Percentiles rank a stretch among this genome's conserved stretches.
These are phyloP conservation scores for Malassezia sympodialis DNA, from an alignment of 1,284 basidiomycete species.

Conservation along the genomic window DNA sequence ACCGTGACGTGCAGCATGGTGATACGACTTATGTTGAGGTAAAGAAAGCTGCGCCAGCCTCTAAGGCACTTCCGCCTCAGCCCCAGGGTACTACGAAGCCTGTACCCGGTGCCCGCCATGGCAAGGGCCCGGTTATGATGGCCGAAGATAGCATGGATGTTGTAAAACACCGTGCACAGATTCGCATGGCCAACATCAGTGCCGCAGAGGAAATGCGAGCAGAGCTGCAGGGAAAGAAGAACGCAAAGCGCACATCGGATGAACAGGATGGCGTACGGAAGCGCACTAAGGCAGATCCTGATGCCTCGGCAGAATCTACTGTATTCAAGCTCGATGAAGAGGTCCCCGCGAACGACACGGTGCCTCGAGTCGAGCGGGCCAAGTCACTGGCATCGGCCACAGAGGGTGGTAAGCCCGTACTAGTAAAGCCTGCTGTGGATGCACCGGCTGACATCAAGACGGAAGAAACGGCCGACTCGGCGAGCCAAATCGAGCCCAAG, in stretches of 20 bases:
- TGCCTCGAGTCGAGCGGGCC: conserved; percentile 19
- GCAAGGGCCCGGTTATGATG: conserved; percentile 26
- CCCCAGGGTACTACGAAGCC: conserved; percentile 23
- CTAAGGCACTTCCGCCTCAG: conserved; percentile 9
- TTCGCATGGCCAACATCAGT: conserved; percentile 81
- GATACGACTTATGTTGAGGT: conserved; percentile 22
- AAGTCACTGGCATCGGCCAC: conserved; percentile 13
- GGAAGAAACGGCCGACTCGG: conserved; percentile 46
- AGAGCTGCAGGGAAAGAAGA: conserved; percentile 58
- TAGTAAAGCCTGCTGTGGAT: conserved; percentile 16
- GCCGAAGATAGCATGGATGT: conserved; percentile 37
- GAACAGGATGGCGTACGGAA: conserved; percentile 14
- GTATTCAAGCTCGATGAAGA: conserved; percentile 20
- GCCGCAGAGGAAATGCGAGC: conserved; percentile 88
- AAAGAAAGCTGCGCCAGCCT: conserved; percentile 18
- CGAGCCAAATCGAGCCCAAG: background rate
- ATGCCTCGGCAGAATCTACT: conserved; percentile 7
- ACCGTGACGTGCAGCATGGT: conserved; percentile 22
- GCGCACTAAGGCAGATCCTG: background rate
- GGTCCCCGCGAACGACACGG: conserved; percentile 14
- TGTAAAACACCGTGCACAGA: conserved; percentile 32
- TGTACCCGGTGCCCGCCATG: conserved; percentile 18
- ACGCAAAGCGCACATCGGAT: conserved; percentile 40
- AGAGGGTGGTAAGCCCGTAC: conserved; percentile 14
- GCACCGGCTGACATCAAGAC: conserved; percentile 44